Percentiles rank a stretch among this genome's conserved stretches.
Conservation (phyloP, 306 rosid species). For the Boehmeria nivea region DNA sequence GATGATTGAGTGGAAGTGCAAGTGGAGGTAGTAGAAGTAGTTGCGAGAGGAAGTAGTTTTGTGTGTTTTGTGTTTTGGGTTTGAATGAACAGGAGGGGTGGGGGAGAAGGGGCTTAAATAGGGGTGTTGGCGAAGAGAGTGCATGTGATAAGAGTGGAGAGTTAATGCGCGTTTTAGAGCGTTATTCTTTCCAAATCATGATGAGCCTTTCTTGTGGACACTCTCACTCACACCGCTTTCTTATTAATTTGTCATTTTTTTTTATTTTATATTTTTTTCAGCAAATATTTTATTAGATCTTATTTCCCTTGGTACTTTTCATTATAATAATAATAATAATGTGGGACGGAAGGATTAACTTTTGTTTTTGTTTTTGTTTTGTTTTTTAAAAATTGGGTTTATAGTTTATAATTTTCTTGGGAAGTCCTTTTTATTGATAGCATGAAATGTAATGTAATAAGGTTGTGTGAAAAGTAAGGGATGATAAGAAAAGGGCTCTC, state of each 20-base stretch:
- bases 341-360: constrained; percentile 4
- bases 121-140: constrained; percentile 18
- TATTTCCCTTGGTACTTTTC: constrained; percentile 15
- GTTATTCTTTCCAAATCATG: constrained; percentile 34
- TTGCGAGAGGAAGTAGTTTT: background rate
- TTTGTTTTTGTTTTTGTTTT: background rate
- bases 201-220: background rate
- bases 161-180: constrained; percentile 24
- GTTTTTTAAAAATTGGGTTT: too few relatives aligned
- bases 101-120: constrained; percentile 47
- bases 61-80: constrained; percentile 17
- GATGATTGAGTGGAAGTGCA: background rate
- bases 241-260: too few relatives aligned
- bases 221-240: too few relatives aligned
- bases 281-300: constrained; percentile 41
- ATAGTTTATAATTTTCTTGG: too few relatives aligned
- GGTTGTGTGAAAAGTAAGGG: constrained; percentile 14
- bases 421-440: too few relatives aligned
- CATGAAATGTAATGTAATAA: background rate
- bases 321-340: background rate
- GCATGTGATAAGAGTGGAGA: constrained; percentile 41
- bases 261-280: constrained; percentile 19
- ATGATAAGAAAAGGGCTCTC: constrained; percentile 12
- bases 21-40: background rate
- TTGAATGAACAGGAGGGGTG: constrained; percentile 36